Base-by-base conservation (phyloP, 768 basidiomycete species). In the Boletus patriciae region DNA sequence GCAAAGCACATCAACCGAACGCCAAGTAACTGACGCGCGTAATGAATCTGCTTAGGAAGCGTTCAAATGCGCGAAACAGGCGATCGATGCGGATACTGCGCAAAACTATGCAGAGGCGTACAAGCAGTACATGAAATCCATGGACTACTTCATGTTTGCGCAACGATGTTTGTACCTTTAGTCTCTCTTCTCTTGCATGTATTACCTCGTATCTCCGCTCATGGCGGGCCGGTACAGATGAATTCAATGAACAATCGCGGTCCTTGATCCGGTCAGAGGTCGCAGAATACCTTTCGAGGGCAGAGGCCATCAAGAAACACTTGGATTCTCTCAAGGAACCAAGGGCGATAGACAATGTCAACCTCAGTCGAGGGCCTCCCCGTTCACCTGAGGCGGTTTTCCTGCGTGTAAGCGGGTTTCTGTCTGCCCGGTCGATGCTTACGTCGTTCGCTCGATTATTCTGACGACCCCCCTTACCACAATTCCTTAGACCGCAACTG, bases 81-180 rank as follows among this genome's bases (percentile, higher is more conserved):
- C 94, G 45, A 92, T 94, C 63, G 91, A 93, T 53, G 88, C 90
- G 57, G 96, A 98, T 74, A 79, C 82, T 55, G 91, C 89, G 73
- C 87, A 87, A 74, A 90, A 94, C 74, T 97, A 96, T 76, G 79
- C 82, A 21, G 92, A 94, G 66, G 94, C 94, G n/a, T 95, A 90
- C 83, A 92, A 88, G 76, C 81, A 86, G 56, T 95, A 96, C 74
- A 87, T 88, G 77, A 96, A 96, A 78, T 82, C 90, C 5, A 81
- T 98, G 61, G 96, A 98, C 69, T 97, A 95, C 73, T 98, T 98
- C 75, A 92, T 97, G 90, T 89, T 97, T 68, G 94, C 94, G 11
- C 78, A 93, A 67, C 94, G 93, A 74, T 94, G 93, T 94, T 63
- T 21, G 66, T 70, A 16, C 43, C 40, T n/a, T 42, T 56, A 0